These are phyloP conservation scores for Jatropha multifida DNA, from an alignment of 441 rosid species.

Conservation along the genomic window DNA sequence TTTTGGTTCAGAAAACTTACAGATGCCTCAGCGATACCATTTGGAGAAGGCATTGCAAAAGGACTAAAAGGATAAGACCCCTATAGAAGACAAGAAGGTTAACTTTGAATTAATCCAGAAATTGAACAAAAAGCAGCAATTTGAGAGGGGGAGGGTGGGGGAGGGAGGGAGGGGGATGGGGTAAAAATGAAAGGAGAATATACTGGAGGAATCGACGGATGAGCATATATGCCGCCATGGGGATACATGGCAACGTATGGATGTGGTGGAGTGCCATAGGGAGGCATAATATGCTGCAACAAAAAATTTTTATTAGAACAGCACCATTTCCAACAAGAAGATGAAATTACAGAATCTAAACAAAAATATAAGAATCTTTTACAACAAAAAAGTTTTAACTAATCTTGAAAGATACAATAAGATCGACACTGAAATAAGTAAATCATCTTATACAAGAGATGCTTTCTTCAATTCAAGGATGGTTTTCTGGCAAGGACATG, in stretches of 20 bases:
- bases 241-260: slow-evolving; percentile 97
- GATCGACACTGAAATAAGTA: not conserved
- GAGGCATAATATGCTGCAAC: slow-evolving; percentile 92
- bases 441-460: not conserved
- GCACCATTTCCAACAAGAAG: not conserved
- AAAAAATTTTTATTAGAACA: slow-evolving; percentile 14
- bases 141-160: not conserved
- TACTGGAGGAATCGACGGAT: slow-evolving; percentile 94
- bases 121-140: slow-evolving; percentile 9
- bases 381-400: not conserved
- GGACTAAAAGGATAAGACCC: slow-evolving; percentile 98
- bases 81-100: slow-evolving; percentile 38
- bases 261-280: slow-evolving; percentile 91
- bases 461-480: not conserved
- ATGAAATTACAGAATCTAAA: slow-evolving; percentile 3
- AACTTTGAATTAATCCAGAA: slow-evolving; percentile 8
- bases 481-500: not conserved
- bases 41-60: slow-evolving; percentile 88
- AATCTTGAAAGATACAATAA: not conserved
- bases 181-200: slow-evolving; percentile 19
- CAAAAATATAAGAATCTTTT: not conserved
- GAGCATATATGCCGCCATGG: slow-evolving; percentile 88
- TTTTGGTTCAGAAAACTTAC: slow-evolving; percentile 43
- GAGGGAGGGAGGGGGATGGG: not conserved
- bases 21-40: slow-evolving; percentile 79